Evolutionary conservation across 768 basidiomycete genomes (phyloP).

Genomic region (Favolaschia claudopus): DNA sequence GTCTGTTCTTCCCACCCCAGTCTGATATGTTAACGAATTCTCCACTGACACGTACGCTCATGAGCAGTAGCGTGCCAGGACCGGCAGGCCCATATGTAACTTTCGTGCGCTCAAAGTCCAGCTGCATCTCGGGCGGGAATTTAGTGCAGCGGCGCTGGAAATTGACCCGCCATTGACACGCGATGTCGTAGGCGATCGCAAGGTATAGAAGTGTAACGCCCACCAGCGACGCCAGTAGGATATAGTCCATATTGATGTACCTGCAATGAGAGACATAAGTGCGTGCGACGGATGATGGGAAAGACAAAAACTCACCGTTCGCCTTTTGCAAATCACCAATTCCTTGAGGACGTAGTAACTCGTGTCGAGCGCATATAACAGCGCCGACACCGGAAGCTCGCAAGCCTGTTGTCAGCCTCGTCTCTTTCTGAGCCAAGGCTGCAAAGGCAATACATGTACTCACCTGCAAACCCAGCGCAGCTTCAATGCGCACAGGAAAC

Average conservation of each 20-base stretch:
- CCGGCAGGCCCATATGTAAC: slow-evolving; percentile 7
- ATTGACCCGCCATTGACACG: slow-evolving; percentile 30
- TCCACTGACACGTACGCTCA: slow-evolving; percentile 11
- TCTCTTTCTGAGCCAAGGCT: slow-evolving; percentile 27
- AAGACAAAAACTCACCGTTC: slow-evolving; percentile 25
- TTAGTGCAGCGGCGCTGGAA: neutral
- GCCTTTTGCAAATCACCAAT: slow-evolving; percentile 33
- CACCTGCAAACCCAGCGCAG: too few species aligned
- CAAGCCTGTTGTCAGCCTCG: slow-evolving; percentile 18
- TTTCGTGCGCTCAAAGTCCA: neutral
- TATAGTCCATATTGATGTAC: slow-evolving; percentile 34
- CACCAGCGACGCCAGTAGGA: slow-evolving; percentile 20
- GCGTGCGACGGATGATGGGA: neutral
- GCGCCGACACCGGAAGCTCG: slow-evolving; percentile 16
- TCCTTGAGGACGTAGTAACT: slow-evolving; percentile 21
- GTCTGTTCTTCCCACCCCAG: slow-evolving; percentile 15
- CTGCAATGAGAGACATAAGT: too few species aligned
- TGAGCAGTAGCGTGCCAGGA: slow-evolving; percentile 28
- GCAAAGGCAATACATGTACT: slow-evolving; percentile 24
- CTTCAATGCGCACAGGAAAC: too few species aligned
- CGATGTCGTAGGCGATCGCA: slow-evolving; percentile 33
- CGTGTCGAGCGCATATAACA: slow-evolving; percentile 25
- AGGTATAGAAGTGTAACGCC: neutral
- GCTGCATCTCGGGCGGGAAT: neutral
- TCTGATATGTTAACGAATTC: slow-evolving; percentile 16